Percentiles rank a stretch among this genome's conserved stretches.
phyloP scores from a whole-genome alignment of 306 rosid species.

The Acacia acuminata region DNA sequence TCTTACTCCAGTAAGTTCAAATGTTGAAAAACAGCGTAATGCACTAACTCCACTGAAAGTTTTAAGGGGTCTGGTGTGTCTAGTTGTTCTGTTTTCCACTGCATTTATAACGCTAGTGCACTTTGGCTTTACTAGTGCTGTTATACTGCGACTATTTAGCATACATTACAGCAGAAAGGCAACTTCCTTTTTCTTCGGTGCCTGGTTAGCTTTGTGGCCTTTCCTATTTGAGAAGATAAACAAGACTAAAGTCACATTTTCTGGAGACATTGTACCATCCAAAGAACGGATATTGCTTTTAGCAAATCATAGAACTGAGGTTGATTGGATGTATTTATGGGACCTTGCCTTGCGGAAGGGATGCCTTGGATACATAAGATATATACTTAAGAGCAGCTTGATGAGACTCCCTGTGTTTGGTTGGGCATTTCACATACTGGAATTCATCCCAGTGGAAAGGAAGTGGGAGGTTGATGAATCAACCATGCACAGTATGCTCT shows the following conservation, averaged over 20 bases:
- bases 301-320: slow-evolving; percentile 85
- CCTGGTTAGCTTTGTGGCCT: slow-evolving; percentile 90
- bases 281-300: slow-evolving; percentile 64
- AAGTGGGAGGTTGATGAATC: slow-evolving; percentile 77
- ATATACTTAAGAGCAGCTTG: slow-evolving; percentile 75
- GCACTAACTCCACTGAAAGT: slow-evolving; percentile 49
- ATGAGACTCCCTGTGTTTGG: slow-evolving; percentile 83
- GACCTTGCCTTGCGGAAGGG: slow-evolving; percentile 81
- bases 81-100: slow-evolving; percentile 61
- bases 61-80: slow-evolving; percentile 63
- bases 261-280: slow-evolving; percentile 61
- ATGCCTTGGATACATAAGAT: slow-evolving; percentile 65
- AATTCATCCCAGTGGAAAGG: slow-evolving; percentile 77
- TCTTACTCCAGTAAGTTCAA: slow-evolving; percentile 33
- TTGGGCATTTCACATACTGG: slow-evolving; percentile 81
- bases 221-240: slow-evolving; percentile 78
- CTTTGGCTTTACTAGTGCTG: slow-evolving; percentile 60
- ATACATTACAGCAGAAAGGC: slow-evolving; percentile 62
- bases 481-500: slow-evolving; percentile 63
- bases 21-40: slow-evolving; percentile 27
- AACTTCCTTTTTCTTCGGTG: slow-evolving; percentile 70
- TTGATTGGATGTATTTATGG: slow-evolving; percentile 93
- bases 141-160: slow-evolving; percentile 62
- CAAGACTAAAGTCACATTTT: slow-evolving; percentile 68
- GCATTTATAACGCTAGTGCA: slow-evolving; percentile 71